Base-by-base conservation (phyloP, 2,329 filamentous ascomycete species). In the Trichophyton schoenleinii region DNA sequence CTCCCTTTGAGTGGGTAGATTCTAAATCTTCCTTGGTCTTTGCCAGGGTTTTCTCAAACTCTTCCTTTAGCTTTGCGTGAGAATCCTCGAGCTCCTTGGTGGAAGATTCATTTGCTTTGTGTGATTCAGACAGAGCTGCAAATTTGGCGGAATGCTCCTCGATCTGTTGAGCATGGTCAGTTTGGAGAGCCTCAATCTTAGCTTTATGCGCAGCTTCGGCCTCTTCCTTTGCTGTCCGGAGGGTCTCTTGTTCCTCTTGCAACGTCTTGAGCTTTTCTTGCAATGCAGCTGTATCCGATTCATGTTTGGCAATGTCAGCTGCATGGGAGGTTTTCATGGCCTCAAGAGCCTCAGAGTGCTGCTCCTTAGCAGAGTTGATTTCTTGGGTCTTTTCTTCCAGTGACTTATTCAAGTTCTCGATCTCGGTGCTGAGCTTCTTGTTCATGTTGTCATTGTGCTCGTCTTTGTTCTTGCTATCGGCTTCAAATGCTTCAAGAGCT, bases 381-480 rank as follows among this genome's bases (percentile, higher is more conserved):
- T 72, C 68, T 34, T 70, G 60, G 2, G 64, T 65, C 15, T 74
- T 71, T 36, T 75, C 68, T 48, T 75, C 68, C 6, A 77, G 68
- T 13, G 70, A 70, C 49, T 68, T 68, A 22, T 70, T 67, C 20
- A 72, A 68, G 13, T 71, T 68, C 3, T 68, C 67, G 9, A 71
- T 70, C 64, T 73, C 71, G 18, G 73, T 71, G 55, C 70, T 69
- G 20, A 74, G 64, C 48, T 70, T 68, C 61, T 71, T 70, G 46
- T 74, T 60, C 34, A 70, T 67, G 41, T 63, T 68, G 6, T 73
- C 70, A 57, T 74, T 68, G 52, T 73, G 67, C 18, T 67, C 68
- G 36, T 74, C 71, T 63, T 72, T 75, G n/a, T 68, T 66, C 63
- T 74, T 71, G 15, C 66, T 65, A 64, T 74, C 70, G n/a, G 67